A percentile compares a stretch with the other conserved stretches of the same genome.
These are phyloP conservation scores for Microsporum canis DNA, from an alignment of 2,329 filamentous ascomycete genomes.

Conservation along the genomic window DNA sequence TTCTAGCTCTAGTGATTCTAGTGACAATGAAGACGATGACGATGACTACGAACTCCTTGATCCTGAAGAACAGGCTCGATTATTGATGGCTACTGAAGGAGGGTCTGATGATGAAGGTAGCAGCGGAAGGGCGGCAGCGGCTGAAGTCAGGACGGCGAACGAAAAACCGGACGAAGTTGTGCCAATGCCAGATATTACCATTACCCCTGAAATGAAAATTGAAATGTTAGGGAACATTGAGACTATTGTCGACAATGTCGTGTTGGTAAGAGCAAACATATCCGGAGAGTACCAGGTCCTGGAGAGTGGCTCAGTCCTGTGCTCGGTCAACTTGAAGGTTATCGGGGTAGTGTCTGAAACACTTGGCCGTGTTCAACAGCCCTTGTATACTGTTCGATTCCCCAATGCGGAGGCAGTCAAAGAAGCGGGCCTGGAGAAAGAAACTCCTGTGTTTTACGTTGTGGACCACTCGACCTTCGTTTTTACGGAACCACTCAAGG, in stretches of 20 bases:
- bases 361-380: slow-evolving; percentile 73
- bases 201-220: slow-evolving; percentile 67
- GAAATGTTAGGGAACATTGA: slow-evolving; percentile 64
- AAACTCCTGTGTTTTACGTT: slow-evolving; percentile 67
- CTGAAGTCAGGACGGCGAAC: slow-evolving; percentile 66
- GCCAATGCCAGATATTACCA: slow-evolving; percentile 64
- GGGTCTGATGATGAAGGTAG: slow-evolving; percentile 73
- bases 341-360: slow-evolving; percentile 77
- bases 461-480: slow-evolving; percentile 68
- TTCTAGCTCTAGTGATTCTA: slow-evolving; percentile 52
- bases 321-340: slow-evolving; percentile 60
- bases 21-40: slow-evolving; percentile 38
- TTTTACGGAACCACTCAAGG: slow-evolving; percentile 71
- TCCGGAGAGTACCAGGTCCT: slow-evolving; percentile 76
- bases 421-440: slow-evolving; percentile 55
- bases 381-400: slow-evolving; percentile 75
- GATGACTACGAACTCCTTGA: slow-evolving; percentile 61
- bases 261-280: slow-evolving; percentile 66
- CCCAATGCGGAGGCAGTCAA: slow-evolving; percentile 56
- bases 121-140: slow-evolving; percentile 30
- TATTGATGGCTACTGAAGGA: slow-evolving; percentile 72
- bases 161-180: slow-evolving; percentile 54
- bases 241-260: slow-evolving; percentile 63
- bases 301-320: slow-evolving; percentile 73
- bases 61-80: slow-evolving; percentile 69